phyloP scores from a whole-genome alignment of 2,329 filamentous ascomycete genomes.

The Metarhizium album region DNA sequence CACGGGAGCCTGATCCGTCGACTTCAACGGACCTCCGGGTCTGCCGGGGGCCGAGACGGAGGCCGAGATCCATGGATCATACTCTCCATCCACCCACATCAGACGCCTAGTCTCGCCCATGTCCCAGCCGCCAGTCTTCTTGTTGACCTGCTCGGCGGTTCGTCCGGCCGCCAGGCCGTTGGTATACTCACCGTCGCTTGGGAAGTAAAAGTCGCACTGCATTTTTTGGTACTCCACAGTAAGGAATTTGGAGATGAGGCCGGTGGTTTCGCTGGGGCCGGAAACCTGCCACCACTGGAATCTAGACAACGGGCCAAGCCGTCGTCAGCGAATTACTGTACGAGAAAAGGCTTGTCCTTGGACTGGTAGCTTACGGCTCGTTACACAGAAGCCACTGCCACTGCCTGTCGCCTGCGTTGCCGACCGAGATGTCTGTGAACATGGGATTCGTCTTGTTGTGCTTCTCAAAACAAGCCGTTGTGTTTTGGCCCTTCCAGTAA shows the following conservation, averaged over 20 bases:
- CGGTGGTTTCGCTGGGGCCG: constrained; percentile 18
- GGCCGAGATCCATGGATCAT: too few species aligned
- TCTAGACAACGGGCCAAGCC: not conserved
- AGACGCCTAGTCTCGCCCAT: not conserved
- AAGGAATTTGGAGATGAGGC: constrained; percentile 40
- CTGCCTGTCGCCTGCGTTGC: constrained; percentile 37
- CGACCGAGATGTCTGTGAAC: constrained; percentile 37
- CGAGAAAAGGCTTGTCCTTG: not conserved
- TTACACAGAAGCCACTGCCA: constrained; percentile 55
- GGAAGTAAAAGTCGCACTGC: constrained; percentile 44
- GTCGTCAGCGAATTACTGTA: not conserved
- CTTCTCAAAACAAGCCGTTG: constrained; percentile 5
- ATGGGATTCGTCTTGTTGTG: constrained; percentile 25
- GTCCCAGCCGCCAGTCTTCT: too few species aligned
- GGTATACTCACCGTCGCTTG: constrained; percentile 11
- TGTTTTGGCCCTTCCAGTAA: constrained; percentile 29
- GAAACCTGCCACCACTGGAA: constrained; percentile 11
- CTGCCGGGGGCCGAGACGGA: too few species aligned
- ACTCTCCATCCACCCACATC: not conserved
- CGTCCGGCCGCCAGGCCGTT: too few species aligned
- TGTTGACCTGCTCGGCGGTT: too few species aligned
- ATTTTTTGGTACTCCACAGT: constrained; percentile 35
- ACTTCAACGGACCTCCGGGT: too few species aligned
- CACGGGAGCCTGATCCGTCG: too few species aligned
- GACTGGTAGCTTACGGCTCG: constrained; percentile 32